Evolutionary conservation across 2,329 filamentous ascomycete genomes (phyloP), one percentile per base, ranked within the genome.

Genomic region (Penicillium sp.): DNA sequence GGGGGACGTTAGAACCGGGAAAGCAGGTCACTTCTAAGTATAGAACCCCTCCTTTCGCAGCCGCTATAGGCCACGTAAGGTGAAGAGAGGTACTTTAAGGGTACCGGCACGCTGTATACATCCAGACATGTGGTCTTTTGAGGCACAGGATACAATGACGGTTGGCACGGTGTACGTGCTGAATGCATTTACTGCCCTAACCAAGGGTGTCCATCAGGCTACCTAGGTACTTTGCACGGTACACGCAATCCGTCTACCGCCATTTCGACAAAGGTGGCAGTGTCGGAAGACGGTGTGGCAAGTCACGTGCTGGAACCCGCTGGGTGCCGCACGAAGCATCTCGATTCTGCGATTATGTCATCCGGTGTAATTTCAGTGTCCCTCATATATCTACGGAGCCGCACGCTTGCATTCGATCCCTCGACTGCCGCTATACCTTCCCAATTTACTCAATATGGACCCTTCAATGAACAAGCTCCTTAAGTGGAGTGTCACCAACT

Each of bases 401-500:
- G 18, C 18, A 21, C 36, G 23, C 9, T 16, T 12, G 9, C 2
- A 7, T 39, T 39, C 36, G 9, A 4, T 10, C 9, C 36, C 34
- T 26, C 18, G 2, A 21, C 42, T 39, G 6, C 38, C 38, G 15
- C 28, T 49, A 8, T 12, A 39, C 45, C 13, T 33, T 31, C 15
- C 23, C 42, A 16, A 26, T 28, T 16, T 33, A 33, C 12, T 16
- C 65, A 79, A 71, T 68, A 79, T 79, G 79, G 79, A 82, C 74
- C 85, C 81, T 71, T 79, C 81, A 60, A 80, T 93, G 69, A 91
- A 89, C 76, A 81, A 85, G 50, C 85, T 93, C 72, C 84, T 94
- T 55, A 87, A 88, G 81, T 94, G 89, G 89, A 81, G 85, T 64
- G 80, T 88, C 65, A 76, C 86, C 65, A 87, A 88, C 70, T 83